Evolutionary conservation across 768 basidiomycete species (phyloP).

Genomic region (Leccinum olivaceopallidum): DNA sequence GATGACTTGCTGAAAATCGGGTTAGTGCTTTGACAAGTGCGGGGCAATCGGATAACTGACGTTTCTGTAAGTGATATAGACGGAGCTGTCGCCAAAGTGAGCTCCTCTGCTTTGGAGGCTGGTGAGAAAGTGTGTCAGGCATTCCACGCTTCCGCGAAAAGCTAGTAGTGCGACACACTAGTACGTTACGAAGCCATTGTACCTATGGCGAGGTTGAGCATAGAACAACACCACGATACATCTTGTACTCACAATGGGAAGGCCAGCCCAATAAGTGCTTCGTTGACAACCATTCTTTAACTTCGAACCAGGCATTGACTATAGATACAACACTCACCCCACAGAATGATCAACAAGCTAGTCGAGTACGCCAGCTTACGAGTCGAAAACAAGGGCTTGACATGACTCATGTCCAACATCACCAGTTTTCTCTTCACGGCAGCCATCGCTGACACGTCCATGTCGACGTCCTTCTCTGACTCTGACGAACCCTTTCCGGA

Average conservation of each 20-base stretch:
- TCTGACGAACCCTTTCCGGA: conserved; percentile 9
- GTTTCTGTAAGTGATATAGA: conserved; percentile 75
- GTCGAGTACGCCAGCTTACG: conserved; percentile 53
- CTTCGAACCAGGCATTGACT: neutral
- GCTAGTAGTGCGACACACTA: conserved; percentile 35
- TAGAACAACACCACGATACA: neutral
- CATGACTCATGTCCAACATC: conserved; percentile 41
- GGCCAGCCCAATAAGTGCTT: conserved; percentile 75
- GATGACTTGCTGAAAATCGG: conserved; percentile 47
- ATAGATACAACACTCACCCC: conserved; percentile 38
- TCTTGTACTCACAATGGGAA: conserved; percentile 55
- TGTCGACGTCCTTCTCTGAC: conserved; percentile 10
- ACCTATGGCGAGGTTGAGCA: conserved; percentile 29
- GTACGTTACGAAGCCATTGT: conserved; percentile 54
- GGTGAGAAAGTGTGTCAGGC: conserved; percentile 5
- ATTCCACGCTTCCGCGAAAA: neutral
- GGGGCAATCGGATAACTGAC: conserved; percentile 31
- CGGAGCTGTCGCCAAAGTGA: conserved; percentile 65
- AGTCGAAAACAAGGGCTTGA: conserved; percentile 51
- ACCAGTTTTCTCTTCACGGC: conserved; percentile 42
- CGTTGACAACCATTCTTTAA: conserved; percentile 4
- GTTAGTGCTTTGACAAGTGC: conserved; percentile 9
- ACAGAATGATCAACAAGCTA: conserved; percentile 48
- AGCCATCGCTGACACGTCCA: conserved; percentile 38
- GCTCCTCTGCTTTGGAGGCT: conserved; percentile 69